phyloP scores from a whole-genome alignment of 176 grass and related monocot species.

The Alloteropsis semialata region DNA sequence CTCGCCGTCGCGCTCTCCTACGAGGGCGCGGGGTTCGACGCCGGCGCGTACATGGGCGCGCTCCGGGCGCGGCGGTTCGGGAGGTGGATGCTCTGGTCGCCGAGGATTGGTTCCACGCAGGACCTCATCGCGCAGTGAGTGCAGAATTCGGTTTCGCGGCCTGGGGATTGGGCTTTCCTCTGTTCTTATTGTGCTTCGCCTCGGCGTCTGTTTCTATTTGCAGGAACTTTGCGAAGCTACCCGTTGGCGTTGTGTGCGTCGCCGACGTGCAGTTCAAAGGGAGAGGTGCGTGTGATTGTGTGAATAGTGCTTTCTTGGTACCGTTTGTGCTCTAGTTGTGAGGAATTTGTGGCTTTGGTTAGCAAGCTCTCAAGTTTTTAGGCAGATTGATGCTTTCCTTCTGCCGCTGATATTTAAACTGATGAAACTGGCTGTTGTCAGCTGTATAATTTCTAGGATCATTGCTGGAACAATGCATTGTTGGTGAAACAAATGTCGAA shows the following conservation, averaged over 20 bases:
- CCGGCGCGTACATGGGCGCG: slow-evolving; percentile 54
- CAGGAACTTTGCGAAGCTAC: slow-evolving; percentile 84
- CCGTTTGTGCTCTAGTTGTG: neutral
- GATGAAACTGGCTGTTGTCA: neutral
- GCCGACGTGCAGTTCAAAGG: slow-evolving; percentile 81
- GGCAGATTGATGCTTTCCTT: neutral
- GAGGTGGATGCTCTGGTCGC: slow-evolving; percentile 77
- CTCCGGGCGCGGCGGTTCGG: slow-evolving; percentile 60
- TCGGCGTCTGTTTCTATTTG: neutral
- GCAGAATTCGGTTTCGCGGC: neutral
- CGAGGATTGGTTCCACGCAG: slow-evolving; percentile 80
- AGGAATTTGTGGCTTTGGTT: neutral
- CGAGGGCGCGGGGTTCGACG: slow-evolving; percentile 34
- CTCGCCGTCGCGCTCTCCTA: slow-evolving; percentile 29
- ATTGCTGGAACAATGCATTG: neutral
- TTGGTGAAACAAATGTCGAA: neutral
- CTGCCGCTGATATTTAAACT: neutral
- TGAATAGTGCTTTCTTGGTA: neutral
- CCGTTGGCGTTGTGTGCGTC: slow-evolving; percentile 72
- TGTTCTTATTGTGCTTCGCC: neutral
- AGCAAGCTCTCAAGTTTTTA: neutral
- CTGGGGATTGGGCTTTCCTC: neutral
- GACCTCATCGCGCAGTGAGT: slow-evolving; percentile 72
- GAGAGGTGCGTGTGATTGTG: slow-evolving; percentile 56
- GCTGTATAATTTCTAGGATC: neutral